Evolutionary conservation across 352 stramenopile species (phyloP).

Genomic region (Phytophthora crassamura): DNA sequence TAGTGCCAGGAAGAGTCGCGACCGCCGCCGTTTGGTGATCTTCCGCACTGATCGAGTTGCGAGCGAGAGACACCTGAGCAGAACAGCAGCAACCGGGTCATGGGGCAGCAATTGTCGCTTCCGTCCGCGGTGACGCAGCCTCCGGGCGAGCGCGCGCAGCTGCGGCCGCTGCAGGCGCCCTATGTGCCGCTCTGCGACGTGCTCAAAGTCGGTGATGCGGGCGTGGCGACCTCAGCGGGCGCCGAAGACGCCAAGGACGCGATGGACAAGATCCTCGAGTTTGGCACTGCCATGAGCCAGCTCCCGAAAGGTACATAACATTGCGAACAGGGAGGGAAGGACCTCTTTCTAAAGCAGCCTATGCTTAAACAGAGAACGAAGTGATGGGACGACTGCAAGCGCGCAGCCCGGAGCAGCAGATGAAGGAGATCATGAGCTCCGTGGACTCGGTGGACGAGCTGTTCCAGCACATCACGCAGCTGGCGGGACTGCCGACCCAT

Average conservation of each 20-base stretch:
- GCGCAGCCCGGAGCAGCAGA: constrained; percentile 57
- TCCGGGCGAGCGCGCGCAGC: constrained; percentile 21
- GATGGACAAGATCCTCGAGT: constrained; percentile 79
- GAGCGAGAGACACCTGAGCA: constrained; percentile 12
- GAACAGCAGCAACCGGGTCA: constrained; percentile 21
- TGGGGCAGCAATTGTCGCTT: constrained; percentile 70
- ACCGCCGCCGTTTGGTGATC: constrained; percentile 20
- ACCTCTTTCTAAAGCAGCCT: too few species aligned
- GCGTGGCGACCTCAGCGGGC: constrained; percentile 27
- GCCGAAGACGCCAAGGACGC: constrained; percentile 70
- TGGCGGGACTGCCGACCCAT: constrained; percentile 46
- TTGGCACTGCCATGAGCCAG: constrained; percentile 47
- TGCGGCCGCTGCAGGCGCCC: constrained; percentile 42
- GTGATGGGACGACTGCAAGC: constrained; percentile 29
- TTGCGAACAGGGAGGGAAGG: too few species aligned
- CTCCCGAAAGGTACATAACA: constrained; percentile 60
- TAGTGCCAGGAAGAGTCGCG: constrained; percentile 31
- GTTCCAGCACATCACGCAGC: constrained; percentile 81
- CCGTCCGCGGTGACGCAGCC: constrained; percentile 19
- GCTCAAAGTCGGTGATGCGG: constrained; percentile 56
- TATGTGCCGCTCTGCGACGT: constrained; percentile 72
- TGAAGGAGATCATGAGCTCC: constrained; percentile 77
- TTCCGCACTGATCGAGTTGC: constrained; percentile 25
- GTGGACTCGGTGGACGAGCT: constrained; percentile 83
- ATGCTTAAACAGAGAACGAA: constrained; percentile 43